Evolutionary conservation across 164 flowering plant genomes (phyloP).

Genomic region (Buxus sempervirens): DNA sequence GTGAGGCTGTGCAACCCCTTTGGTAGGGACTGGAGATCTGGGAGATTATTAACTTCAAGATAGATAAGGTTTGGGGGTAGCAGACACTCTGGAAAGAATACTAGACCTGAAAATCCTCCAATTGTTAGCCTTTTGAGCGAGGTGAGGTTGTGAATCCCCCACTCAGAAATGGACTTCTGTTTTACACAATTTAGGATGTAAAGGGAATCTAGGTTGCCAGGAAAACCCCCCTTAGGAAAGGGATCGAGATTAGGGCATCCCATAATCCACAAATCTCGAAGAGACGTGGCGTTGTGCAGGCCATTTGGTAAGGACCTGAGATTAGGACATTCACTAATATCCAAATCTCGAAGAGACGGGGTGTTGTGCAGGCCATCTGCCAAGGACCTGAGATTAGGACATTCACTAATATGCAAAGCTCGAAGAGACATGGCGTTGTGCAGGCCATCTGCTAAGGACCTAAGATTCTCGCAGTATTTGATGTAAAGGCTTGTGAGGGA

Average conservation of each 20-base stretch:
- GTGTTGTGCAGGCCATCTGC: too few relatives aligned
- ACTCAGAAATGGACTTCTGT: not conserved
- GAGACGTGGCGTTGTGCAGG: too few relatives aligned
- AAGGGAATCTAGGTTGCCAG: conserved; percentile 12
- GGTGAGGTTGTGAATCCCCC: not conserved
- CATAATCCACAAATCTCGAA: not conserved
- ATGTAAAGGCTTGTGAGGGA: too few relatives aligned
- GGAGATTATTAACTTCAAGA: conserved; percentile 8
- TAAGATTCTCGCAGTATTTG: too few relatives aligned
- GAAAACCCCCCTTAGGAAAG: not conserved
- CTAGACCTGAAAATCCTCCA: conserved; percentile 15
- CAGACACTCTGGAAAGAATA: conserved; percentile 12
- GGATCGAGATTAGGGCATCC: conserved; percentile 6
- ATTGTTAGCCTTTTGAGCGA: conserved; percentile 17
- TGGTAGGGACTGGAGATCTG: conserved; percentile 10
- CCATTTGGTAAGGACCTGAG: too few relatives aligned
- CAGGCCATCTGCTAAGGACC: conserved; percentile 2
- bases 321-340: conserved; percentile 3
- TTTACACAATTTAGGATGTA: conserved; percentile 7
- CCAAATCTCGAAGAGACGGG: not conserved
- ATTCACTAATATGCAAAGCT: too few relatives aligned
- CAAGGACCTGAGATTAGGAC: too few relatives aligned
- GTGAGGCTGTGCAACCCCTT: conserved; percentile 11
- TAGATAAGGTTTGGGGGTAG: conserved; percentile 3
- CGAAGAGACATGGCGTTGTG: too few relatives aligned